Base-by-base conservation (phyloP, 202 grass and related monocot species). In the Panicum virgatum region DNA sequence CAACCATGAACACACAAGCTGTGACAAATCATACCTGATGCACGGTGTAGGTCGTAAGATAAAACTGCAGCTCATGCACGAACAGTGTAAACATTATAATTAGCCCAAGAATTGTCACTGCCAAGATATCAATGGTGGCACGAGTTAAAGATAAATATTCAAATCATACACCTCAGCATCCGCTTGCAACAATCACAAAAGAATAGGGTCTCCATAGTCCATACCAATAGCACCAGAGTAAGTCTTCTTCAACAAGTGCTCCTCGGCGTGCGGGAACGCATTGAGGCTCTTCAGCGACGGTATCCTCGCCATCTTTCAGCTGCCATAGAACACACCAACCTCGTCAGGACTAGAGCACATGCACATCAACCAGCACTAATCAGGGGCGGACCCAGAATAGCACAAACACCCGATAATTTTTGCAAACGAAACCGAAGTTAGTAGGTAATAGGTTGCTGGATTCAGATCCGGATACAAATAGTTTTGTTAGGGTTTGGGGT, bases 201-300 rank as follows among this genome's bases (percentile, higher is more conserved):
- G 3, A 68, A 75, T 26, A 20, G 9, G 11, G 32, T 72, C 27
- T 54, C 80, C 42, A 54, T 69, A 94, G n/a, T 74, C 73, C 56
- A 57, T 77, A 98, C 92, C 96, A 30, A 98, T 77, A 78, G 96
- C 96, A 15, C 96, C 96, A 45, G 92, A 98, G 67, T 80, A 88
- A 52, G 96, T 98, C 83, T 98, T 98, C 89, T 93, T 83, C 70
- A 98, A 46, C 78, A 98, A 53, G 70, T 98, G 96, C 62, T 98
- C 92, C 62, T 98, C 92, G 15, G 96, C 96, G 54, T 92, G 96
- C 40, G 92, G 96, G 19, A 98, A 98, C 37, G 92, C 96, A 84
- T 98, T 92, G 62, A 98, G 91, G 85, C 89, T 98, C 87, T 81
- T 95, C 73, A 98, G 83, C 22, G 90, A 88, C 53, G 90, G 89